Conservation (phyloP, 2,329 filamentous ascomycete species). For the Aaosphaeria arxii region DNA sequence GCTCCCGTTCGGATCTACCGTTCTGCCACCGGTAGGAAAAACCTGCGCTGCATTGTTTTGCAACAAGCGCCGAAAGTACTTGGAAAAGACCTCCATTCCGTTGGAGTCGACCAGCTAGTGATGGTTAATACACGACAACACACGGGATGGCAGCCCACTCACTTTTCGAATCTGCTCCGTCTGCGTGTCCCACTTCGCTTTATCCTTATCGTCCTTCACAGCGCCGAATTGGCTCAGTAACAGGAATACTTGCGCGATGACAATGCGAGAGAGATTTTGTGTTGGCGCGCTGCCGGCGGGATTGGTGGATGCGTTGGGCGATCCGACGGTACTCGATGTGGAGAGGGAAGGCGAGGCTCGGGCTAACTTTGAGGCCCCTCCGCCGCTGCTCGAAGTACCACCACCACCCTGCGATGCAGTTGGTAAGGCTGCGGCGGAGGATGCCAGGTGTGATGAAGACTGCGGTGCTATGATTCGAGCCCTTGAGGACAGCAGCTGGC, state of each 20-base stretch:
- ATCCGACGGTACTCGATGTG: slow-evolving; percentile 52
- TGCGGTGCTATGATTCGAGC: slow-evolving; percentile 55
- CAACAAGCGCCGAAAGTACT: slow-evolving; percentile 91
- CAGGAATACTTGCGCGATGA: slow-evolving; percentile 91
- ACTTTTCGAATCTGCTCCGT: slow-evolving; percentile 91
- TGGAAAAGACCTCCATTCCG: slow-evolving; percentile 98
- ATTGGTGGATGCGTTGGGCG: slow-evolving; percentile 52
- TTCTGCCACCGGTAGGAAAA: slow-evolving; percentile 71
- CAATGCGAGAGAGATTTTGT: slow-evolving; percentile 75
- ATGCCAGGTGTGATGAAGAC: slow-evolving; percentile 53
- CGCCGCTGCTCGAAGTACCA: slow-evolving; percentile 52
- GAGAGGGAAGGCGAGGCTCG: slow-evolving; percentile 60
- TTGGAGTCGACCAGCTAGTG: slow-evolving; percentile 85
- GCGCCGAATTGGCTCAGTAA: slow-evolving; percentile 69
- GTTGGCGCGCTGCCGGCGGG: slow-evolving; percentile 41
- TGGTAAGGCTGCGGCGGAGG: slow-evolving; percentile 53
- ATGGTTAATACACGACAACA: slow-evolving; percentile 13
- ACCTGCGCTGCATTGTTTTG: slow-evolving; percentile 88
- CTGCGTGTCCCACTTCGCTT: slow-evolving; percentile 88
- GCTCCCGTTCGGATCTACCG: slow-evolving; percentile 72
- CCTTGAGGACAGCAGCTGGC: slow-evolving; percentile 56
- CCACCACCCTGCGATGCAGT: slow-evolving; percentile 49
- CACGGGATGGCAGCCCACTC: slow-evolving; percentile 30
- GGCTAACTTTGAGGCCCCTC: slow-evolving; percentile 55
- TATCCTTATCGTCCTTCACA: slow-evolving; percentile 90